Base-by-base conservation (phyloP, 2,329 filamentous ascomycete species). In the Orbilia oligospora region DNA sequence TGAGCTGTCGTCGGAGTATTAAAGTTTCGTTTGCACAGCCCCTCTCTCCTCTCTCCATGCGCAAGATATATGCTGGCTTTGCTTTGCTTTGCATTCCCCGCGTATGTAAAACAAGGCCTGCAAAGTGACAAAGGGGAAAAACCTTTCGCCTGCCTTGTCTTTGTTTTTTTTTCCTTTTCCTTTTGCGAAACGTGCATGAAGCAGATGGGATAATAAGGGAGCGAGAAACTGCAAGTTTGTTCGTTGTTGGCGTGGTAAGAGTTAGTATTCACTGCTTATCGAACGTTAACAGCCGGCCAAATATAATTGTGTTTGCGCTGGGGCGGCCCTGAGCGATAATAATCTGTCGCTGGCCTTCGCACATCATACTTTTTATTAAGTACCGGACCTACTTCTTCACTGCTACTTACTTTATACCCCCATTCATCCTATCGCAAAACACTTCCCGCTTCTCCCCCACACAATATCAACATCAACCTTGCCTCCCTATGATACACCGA, bases 1-100 rank as follows among this genome's bases (percentile, higher is more conserved):
- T 46, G 20, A 49, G 33, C 18, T 20, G 14, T 16, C 27, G 55
- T 71, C 44, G 22, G 38, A 53, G 65, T 33, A 71, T 68, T 72
- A 71, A 68, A 55, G 53, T 71, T 71, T 44, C 44, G 65, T 69
- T 51, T 78, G 75, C 75, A 78, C 75, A 78, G 75, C 75, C 75
- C 68, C 51, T 33, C 63, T 67, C 63, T 41, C 20, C 75, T 64
- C 27, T 30, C 27, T 63, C 33, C 44, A 67, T 75, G 71, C 71
- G 61, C 41, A 53, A 30, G 22, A 46, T 55, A 63, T 56, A 49
- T 27, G 48, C 24, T 78, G 36, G 51, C 53, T 36, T 36, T 48
- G 55, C 44, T 67, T 36, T 48, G 46, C 22, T 22, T 48, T 10
- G 18, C 3, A 30, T 30, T 30, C 58, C 73, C 41, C 51, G 65